These are phyloP conservation scores for Diaporthe citri DNA, from an alignment of 2,329 filamentous ascomycete species.

Conservation along the genomic window DNA sequence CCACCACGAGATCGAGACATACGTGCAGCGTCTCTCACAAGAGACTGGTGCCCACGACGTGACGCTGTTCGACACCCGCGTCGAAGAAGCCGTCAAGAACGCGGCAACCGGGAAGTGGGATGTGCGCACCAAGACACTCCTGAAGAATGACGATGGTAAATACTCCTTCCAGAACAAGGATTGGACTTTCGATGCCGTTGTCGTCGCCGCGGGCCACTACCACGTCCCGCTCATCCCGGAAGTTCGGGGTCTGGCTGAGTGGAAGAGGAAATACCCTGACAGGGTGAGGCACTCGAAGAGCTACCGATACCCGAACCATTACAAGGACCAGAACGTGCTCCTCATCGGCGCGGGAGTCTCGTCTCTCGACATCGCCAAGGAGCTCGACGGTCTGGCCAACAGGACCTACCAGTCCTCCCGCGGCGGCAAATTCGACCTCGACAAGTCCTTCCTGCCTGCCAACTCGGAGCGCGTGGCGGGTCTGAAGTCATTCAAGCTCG, in stretches of 20 bases:
- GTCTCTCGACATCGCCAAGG: slow-evolving; percentile 56
- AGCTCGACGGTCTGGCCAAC: slow-evolving; percentile 53
- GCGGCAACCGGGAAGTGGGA: slow-evolving; percentile 57
- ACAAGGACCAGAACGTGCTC: slow-evolving; percentile 62
- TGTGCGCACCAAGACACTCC: slow-evolving; percentile 62
- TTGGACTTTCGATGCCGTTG: slow-evolving; percentile 71
- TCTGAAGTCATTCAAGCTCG: slow-evolving; percentile 57
- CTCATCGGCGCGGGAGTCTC: slow-evolving; percentile 66
- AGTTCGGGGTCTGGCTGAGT: slow-evolving; percentile 68
- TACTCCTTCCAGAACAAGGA: slow-evolving; percentile 47
- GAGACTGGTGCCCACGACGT: slow-evolving; percentile 62
- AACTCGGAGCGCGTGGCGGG: slow-evolving; percentile 66
- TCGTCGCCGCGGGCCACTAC: slow-evolving; percentile 77
- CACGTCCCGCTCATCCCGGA: slow-evolving; percentile 72
- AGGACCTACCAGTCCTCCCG: slow-evolving; percentile 66
- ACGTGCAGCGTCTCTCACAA: slow-evolving; percentile 70
- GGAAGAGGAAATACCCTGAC: slow-evolving; percentile 66
- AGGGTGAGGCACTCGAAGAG: slow-evolving; percentile 77
- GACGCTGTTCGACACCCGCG: slow-evolving; percentile 70
- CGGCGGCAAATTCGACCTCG: slow-evolving; percentile 71
- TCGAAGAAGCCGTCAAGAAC: slow-evolving; percentile 55
- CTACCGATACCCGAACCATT: slow-evolving; percentile 74
- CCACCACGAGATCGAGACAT: slow-evolving; percentile 68
- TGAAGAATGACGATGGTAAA: slow-evolving; percentile 40
- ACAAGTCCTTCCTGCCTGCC: slow-evolving; percentile 64